phyloP scores from a whole-genome alignment of 768 basidiomycete species.

The Scleroderma citrinum region DNA sequence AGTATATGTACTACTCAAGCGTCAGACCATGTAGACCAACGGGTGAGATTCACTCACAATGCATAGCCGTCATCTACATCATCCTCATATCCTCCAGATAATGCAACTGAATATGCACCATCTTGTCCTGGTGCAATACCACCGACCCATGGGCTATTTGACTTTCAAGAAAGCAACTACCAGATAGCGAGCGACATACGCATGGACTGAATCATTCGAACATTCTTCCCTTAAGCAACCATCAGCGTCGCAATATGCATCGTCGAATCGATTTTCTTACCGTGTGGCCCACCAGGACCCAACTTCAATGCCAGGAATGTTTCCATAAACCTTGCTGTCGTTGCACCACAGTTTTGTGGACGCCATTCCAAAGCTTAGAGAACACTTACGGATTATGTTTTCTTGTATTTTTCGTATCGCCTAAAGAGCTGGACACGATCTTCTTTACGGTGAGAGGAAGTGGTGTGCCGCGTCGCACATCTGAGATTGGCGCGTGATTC shows the following conservation, averaged over 20 bases:
- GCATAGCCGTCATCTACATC: conserved; percentile 78
- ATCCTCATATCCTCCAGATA: conserved; percentile 87
- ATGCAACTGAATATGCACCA: conserved; percentile 80
- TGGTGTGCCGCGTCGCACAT: conserved; percentile 31
- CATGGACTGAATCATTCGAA: conserved; percentile 75
- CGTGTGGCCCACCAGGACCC: conserved; percentile 82
- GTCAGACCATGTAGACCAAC: background rate
- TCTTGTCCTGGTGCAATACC: conserved; percentile 59
- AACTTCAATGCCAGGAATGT: conserved; percentile 72
- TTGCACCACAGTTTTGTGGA: background rate
- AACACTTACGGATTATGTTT: conserved; percentile 28
- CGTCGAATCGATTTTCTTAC: conserved; percentile 23
- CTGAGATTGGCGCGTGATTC: conserved; percentile 52
- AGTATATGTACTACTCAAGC: conserved; percentile 59
- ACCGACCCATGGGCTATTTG: conserved; percentile 67
- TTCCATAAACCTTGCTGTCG: conserved; percentile 67
- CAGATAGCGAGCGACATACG: conserved; percentile 44
- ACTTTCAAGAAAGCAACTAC: background rate
- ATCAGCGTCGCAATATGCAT: background rate
- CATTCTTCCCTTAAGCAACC: conserved; percentile 44
- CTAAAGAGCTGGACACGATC: conserved; percentile 30
- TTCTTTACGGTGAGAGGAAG: conserved; percentile 35
- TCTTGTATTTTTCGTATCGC: conserved; percentile 29
- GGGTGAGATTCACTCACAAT: conserved; percentile 50
- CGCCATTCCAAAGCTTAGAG: conserved; percentile 13